Percentiles rank a stretch among this genome's conserved stretches.
Evolutionary conservation across 2,329 filamentous ascomycete species (phyloP).

Genomic region (Aspergillus neotritici): DNA sequence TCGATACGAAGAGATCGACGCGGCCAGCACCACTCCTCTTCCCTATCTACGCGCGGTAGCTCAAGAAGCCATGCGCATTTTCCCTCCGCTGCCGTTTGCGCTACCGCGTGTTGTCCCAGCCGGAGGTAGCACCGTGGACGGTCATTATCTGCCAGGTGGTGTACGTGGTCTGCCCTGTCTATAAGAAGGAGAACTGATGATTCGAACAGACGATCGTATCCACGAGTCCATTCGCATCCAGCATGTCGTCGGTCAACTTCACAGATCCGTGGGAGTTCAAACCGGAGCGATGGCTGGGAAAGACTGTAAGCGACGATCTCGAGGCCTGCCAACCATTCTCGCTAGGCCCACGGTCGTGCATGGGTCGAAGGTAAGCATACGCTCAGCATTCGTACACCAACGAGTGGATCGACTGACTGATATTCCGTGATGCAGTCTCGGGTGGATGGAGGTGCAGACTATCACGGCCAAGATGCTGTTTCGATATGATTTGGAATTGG

Average conservation of each 20-base stretch:
- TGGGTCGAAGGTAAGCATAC: slow-evolving; percentile 14
- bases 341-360: slow-evolving; percentile 13
- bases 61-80: slow-evolving; percentile 18
- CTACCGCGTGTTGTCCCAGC: slow-evolving; percentile 15
- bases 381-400: background rate
- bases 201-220: slow-evolving; percentile 6
- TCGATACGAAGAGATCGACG: background rate
- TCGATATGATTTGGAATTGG: slow-evolving; percentile 20
- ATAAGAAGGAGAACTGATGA: background rate
- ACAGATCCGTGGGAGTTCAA: slow-evolving; percentile 13
- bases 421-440: slow-evolving; percentile 7
- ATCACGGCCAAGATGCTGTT: slow-evolving; percentile 17
- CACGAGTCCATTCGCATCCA: slow-evolving; percentile 13
- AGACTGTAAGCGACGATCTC: slow-evolving; percentile 7
- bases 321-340: slow-evolving; percentile 15
- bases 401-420: background rate
- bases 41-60: slow-evolving; percentile 17
- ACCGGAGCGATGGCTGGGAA: slow-evolving; percentile 17
- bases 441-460: slow-evolving; percentile 18
- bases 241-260: slow-evolving; percentile 16
- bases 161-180: slow-evolving; percentile 1
- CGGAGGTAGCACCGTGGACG: slow-evolving; percentile 12
- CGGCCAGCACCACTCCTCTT: background rate
- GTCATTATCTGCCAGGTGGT: slow-evolving; percentile 13
- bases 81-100: slow-evolving; percentile 17